Evolutionary conservation across 2,329 filamentous ascomycete species (phyloP), one percentile per base, ranked within the genome.

Genomic region (Hyphodiscus sp.): DNA sequence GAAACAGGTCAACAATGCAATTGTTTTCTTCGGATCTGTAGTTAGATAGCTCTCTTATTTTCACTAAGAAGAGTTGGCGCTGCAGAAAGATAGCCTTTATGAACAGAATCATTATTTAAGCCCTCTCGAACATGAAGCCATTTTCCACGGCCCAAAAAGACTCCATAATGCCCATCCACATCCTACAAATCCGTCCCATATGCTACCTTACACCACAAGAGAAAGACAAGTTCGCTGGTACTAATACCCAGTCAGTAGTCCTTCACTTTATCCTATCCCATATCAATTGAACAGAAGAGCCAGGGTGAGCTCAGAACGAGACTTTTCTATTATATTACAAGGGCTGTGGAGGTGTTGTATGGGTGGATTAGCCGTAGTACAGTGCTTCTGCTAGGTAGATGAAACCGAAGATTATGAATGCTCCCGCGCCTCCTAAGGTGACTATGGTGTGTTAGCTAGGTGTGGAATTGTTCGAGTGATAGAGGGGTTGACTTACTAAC

Each of bases 321-420:
- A 20, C 20, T 53, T 55, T 60, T 50, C 45, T 55, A 54, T 54
- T 51, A 45, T 59, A 46, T 49, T 59, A 61, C 57, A 58, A 45
- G 38, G 20, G 23, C 41, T 38, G 20, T 8, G 26, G 26, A 44
- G 38, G 2, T 38, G 16, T 10, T 38, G 26, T 23, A 23, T 2
- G 18, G 33, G 2, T 38, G 19, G 23, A 41, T 59, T 50, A 68
- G 38, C 58, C 64, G 43, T 82, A 83, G 66, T 80, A 83, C 52
- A 91, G 74, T 15, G 87, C 86, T 71, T 97, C 92, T 56, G 91
- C 76, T 41, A 95, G 74, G 72, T 99, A 99, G 62, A 99, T 91
- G 63, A 96, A 72, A 56, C 91, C 92, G 68, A 99, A 99, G 29
- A 91, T 72, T 47, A 97, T 76, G 74, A 99, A 99, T 16, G 92